Base-by-base conservation (phyloP, 768 basidiomycete genomes). In the Guyanaporus albipodus region DNA sequence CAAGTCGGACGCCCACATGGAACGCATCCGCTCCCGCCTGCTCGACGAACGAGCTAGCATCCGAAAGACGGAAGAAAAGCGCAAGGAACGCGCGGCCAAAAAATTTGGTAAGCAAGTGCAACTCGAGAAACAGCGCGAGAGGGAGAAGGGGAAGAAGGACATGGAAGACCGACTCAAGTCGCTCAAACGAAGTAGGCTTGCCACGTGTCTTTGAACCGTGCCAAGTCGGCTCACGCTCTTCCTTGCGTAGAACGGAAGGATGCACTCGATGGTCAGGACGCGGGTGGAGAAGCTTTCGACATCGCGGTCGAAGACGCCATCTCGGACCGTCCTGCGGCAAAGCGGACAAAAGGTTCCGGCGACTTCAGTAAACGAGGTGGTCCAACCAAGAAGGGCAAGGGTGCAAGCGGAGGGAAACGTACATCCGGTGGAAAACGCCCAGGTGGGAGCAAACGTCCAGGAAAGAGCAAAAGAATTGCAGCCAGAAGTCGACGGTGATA, bases 31-130 rank as follows among this genome's bases (percentile, higher is more conserved):
- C 44, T 85, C 91, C 52, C 81, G 86, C 15, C 68, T 98, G 21
- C 75, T 98, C 22, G 89, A 98, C 67, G 96, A 98, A 66, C 71
- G 74, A 21, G 88, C 91, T 1, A 76, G 78, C 1, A 92, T 98
- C 56, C 93, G 96, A 67, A 89, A 87, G 66, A 79, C 86, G 49
- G 95, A 98, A 62, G 87, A 91, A 44, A 93, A 91, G 60, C 80
- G 87, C 54, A 86, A 84, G 57, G 90, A 97, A 67, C 77, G 96
- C 37, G 88, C 96, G 59, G 86, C 91, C 45, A 97, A 98, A 75
- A 98, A 97, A 74, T 96, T 91, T 60, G 95, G 95, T 21, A 99
- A 98, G 67, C 91, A 97, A 67, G 91, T 98, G 10, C 96, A 99
- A 69, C 69, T 89, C 29, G 94, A 97, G 73, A 93, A 93, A 67